Evolutionary conservation across 305 asterid genomes (phyloP), one percentile per base, ranked within the genome.

Genomic region (Lippia alba): DNA sequence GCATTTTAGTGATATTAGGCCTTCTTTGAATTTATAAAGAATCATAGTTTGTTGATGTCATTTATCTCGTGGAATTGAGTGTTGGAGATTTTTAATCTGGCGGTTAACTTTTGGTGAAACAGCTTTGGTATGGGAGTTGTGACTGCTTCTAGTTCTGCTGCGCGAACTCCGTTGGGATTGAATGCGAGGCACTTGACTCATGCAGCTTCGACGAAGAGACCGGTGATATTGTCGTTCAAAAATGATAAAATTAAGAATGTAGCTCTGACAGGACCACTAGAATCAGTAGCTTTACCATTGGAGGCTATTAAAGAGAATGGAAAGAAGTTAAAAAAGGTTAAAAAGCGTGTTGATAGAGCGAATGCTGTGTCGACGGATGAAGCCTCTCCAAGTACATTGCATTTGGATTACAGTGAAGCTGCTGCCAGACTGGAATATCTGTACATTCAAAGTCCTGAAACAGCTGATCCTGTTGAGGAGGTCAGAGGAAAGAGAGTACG

Each of bases 61-160:
- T 24, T 24, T 24, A 24, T 24, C 30, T 24, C 30, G 3, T 24
- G 77, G 50, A 79, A 20, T 50, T 18, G 68, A 61, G 34, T 14
- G 1, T 61, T 53, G 70, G 51, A 61, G 70, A 24, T 24, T 55
- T 24, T 58, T 50, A 56, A 15, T 63, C 41, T 61, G 48, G 65
- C 45, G 33, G 45, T 54, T 44, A 8, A 67, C 61, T 64, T 61
- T 8, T 69, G 49, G 39, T 60, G 46, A 44, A 51, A 64, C 80
- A 53, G 70, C 41, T 74, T 79, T 67, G 86, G 88, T 77, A 92
- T 89, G 97, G 96, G 96, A 85, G 96, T 86, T 77, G 91, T 88
- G 87, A 84, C 92, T 76, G 83, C 83, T 66, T 89, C 96, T 14
- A 88, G 92, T 82, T 90, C 96, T 65, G 89, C 92, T 36, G 85